Conservation (phyloP, 768 basidiomycete genomes). For the Termitomyces sp. region DNA sequence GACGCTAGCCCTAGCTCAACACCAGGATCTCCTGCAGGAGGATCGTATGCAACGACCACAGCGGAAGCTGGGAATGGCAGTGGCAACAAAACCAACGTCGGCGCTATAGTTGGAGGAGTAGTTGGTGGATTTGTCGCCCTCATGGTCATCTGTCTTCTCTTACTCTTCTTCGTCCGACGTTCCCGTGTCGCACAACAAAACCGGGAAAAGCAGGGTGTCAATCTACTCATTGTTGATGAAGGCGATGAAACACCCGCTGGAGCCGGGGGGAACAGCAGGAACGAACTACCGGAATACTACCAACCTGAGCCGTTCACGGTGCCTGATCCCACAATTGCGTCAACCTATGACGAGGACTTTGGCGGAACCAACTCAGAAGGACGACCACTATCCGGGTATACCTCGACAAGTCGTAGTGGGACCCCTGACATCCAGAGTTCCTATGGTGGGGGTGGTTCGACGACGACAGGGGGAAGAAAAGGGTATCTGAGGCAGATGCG, state of each 20-base stretch:
- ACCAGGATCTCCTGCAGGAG: conserved; percentile 70
- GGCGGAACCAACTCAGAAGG: conserved; percentile 18
- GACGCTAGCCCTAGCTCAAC: conserved; percentile 69
- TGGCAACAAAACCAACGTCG: conserved; percentile 27
- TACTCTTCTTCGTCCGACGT: conserved; percentile 19
- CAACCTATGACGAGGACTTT: conserved; percentile 18
- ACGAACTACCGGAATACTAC: conserved; percentile 64
- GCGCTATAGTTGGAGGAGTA: conserved; percentile 24
- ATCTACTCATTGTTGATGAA: conserved; percentile 60
- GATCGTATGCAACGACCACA: conserved; percentile 55
- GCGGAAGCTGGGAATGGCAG: conserved; percentile 25
- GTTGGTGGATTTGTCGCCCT: conserved; percentile 18
- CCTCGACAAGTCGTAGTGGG: conserved; percentile 37
- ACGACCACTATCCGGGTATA: conserved; percentile 31
- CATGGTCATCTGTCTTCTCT: conserved; percentile 12
- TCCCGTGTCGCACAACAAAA: conserved; percentile 22
- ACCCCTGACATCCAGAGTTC: conserved; percentile 36
- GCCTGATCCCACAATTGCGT: conserved; percentile 48
- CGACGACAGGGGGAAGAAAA: conserved; percentile 32
- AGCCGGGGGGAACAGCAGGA: conserved; percentile 17
- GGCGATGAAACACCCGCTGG: conserved; percentile 36
- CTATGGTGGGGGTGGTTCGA: conserved; percentile 18
- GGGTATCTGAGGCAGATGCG: conserved; percentile 48
- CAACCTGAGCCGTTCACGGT: conserved; percentile 73
- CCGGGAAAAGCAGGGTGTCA: conserved; percentile 54